Evolutionary conservation across 1,139 yeast species (phyloP), one percentile per base, ranked within the genome.

Genomic region (Blastobotrys arbuscula): DNA sequence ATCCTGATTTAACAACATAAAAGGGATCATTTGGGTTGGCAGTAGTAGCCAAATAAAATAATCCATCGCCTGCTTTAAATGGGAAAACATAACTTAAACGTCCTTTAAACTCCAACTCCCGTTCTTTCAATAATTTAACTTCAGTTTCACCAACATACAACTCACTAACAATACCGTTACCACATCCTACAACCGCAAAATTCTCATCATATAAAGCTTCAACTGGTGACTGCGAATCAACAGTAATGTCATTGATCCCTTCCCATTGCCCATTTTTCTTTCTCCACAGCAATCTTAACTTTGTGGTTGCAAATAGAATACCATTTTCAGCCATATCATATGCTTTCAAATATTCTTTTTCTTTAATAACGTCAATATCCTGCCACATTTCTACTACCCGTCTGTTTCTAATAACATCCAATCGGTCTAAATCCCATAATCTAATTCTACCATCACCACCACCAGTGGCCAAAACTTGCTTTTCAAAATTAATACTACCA

Each of bases 401-500:
- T 10, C 26, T 44, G 53, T 16, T 78, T 71, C 10, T 63, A 10
- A 65, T 1, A 58, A 55, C 16, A 21, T 60, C 52, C 50, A 59
- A 45, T 54, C 56, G 56, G 46, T 60, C 55, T 28, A 84, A 62
- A 59, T 83, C 84, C 59, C 82, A 80, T 5, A 84, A 55, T 50
- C 86, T 72, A 2, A 89, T 68, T 55, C 86, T 76, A 1, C 97
- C 97, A 64, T 89, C 97, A 42, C 95, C 92, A 36, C 97, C 97
- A 39, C 95, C 90, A 15, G 71, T 66, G 1, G 80, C 88, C 20
- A 82, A 79, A 10, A 81, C 59, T 31, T 70, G 61, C 41, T 70
- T 62, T 2, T 64, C 59, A 2, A 71, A 73, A 49, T 77, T 73
- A 0, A 84, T 73, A 50, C 83, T 90, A 5, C 86, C 78, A 35